Evolutionary conservation across 352 stramenopile species (phyloP).

Genomic region (Globisporangium nunn): DNA sequence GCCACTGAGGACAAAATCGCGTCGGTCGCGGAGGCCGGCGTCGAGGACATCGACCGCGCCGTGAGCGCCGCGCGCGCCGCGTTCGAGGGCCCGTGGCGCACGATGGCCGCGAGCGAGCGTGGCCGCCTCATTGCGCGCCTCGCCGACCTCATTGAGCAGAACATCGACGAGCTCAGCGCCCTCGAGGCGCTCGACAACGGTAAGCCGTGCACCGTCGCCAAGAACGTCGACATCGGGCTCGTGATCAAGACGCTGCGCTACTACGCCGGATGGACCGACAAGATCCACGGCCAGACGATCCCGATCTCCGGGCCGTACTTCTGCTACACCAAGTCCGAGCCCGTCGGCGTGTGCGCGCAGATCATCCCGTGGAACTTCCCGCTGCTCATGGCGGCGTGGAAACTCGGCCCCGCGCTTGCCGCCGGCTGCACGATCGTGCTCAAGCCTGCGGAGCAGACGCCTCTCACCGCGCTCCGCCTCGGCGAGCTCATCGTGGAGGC

Average conservation of each 20-base stretch:
- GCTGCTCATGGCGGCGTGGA: slow-evolving; percentile 92
- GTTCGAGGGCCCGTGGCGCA: slow-evolving; percentile 70
- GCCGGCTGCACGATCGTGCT: slow-evolving; percentile 90
- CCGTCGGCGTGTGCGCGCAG: slow-evolving; percentile 80
- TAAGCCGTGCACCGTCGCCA: slow-evolving; percentile 86
- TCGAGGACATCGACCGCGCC: slow-evolving; percentile 65
- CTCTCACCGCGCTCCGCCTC: slow-evolving; percentile 88
- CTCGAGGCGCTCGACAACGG: slow-evolving; percentile 94
- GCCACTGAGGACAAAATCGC: slow-evolving; percentile 76
- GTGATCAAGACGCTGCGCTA: slow-evolving; percentile 87
- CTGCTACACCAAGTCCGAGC: slow-evolving; percentile 58
- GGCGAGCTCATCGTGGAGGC: slow-evolving; percentile 71
- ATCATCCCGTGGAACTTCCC: slow-evolving; percentile 98
- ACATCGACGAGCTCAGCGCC: slow-evolving; percentile 48
- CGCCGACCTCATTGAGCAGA: slow-evolving; percentile 42
- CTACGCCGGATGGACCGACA: slow-evolving; percentile 88
- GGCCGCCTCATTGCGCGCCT: slow-evolving; percentile 31
- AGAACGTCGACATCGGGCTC: slow-evolving; percentile 70
- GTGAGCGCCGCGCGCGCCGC: slow-evolving; percentile 57
- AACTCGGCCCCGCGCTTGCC: slow-evolving; percentile 84
- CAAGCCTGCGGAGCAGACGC: slow-evolving; percentile 93
- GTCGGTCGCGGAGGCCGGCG: slow-evolving; percentile 46
- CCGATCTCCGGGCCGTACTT: slow-evolving; percentile 39
- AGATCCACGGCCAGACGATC: slow-evolving; percentile 70
- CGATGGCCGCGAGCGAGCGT: slow-evolving; percentile 29